Evolutionary conservation across 1,284 basidiomycete genomes (phyloP).

Genomic region (Phaffia rhodozyma): DNA sequence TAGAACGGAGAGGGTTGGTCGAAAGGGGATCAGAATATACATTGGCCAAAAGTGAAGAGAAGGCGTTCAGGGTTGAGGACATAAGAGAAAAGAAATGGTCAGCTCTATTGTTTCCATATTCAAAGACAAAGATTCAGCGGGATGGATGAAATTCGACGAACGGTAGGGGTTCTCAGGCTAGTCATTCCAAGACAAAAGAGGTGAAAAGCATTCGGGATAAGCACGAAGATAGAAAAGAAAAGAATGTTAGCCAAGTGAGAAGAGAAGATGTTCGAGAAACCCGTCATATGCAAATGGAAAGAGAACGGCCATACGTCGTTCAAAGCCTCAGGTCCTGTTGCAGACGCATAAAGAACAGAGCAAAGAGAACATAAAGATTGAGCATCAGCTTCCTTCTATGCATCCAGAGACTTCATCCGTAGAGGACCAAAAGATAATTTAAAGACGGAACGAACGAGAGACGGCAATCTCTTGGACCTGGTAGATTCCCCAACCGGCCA

Average conservation of each 20-base stretch:
- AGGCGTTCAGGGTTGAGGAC: no score
- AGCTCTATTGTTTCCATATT: no score
- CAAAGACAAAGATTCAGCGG: no score
- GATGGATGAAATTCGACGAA: no score
- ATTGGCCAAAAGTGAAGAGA: no score
- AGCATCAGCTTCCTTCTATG: no score
- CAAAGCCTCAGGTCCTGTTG: not conserved
- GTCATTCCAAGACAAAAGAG: not conserved
- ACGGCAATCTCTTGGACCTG: not conserved
- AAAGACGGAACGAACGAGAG: not conserved
- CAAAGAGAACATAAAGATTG: no score
- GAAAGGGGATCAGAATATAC: no score
- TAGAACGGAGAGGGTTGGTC: no score
- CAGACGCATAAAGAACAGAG: no score
- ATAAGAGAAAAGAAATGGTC: no score
- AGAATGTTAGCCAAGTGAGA: not conserved
- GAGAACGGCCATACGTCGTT: not conserved
- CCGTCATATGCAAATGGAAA: not conserved
- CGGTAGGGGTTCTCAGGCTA: slow-evolving; percentile 11
- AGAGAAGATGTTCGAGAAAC: not conserved
- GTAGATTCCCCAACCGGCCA: not conserved
- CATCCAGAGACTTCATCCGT: no score
- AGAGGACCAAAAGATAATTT: not conserved
- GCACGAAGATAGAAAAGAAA: not conserved
- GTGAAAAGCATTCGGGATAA: not conserved